Evolutionary conservation across 495 filamentous ascomycete genomes (phyloP).

Genomic region (Penicillium daleae): DNA sequence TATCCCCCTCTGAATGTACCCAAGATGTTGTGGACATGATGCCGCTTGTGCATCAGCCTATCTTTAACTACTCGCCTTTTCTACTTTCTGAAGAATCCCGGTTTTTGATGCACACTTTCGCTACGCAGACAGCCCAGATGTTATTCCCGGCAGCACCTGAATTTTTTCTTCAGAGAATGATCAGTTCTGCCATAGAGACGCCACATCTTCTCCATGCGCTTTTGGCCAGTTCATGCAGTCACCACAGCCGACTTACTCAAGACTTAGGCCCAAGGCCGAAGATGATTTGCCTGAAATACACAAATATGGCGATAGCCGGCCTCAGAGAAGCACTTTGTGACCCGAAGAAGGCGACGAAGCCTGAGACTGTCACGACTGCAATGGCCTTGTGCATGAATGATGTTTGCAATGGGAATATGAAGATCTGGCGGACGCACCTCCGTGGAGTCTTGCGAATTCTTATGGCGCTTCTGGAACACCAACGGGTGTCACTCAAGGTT

Average conservation of each 20-base stretch:
- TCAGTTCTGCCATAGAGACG: constrained; percentile 30
- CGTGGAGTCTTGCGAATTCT: constrained; percentile 32
- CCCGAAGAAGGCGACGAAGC: constrained; percentile 14
- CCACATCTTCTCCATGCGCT: constrained; percentile 38
- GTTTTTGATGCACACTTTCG: constrained; percentile 36
- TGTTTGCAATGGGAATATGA: constrained; percentile 42
- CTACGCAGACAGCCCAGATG: constrained; percentile 31
- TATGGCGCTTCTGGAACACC: constrained; percentile 21
- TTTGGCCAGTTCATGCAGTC: constrained; percentile 33
- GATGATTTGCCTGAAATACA: constrained; percentile 32
- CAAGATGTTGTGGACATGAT: neutral
- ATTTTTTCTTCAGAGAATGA: constrained; percentile 31
- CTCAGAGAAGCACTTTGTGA: constrained; percentile 26
- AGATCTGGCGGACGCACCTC: constrained; percentile 36
- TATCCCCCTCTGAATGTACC: neutral
- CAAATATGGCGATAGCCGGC: constrained; percentile 36
- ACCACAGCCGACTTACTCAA: constrained; percentile 34
- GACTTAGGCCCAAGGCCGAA: constrained; percentile 18
- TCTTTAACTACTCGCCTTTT: constrained; percentile 25
- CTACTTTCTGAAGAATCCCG: constrained; percentile 27
- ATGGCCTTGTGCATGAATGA: constrained; percentile 43
- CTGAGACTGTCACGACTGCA: constrained; percentile 35
- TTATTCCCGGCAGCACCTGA: constrained; percentile 36
- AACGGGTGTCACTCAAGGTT: constrained; percentile 3
- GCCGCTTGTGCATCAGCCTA: constrained; percentile 18